Base-by-base conservation (phyloP, 345 rosid species). In the Crucihimalaya himalaica region DNA sequence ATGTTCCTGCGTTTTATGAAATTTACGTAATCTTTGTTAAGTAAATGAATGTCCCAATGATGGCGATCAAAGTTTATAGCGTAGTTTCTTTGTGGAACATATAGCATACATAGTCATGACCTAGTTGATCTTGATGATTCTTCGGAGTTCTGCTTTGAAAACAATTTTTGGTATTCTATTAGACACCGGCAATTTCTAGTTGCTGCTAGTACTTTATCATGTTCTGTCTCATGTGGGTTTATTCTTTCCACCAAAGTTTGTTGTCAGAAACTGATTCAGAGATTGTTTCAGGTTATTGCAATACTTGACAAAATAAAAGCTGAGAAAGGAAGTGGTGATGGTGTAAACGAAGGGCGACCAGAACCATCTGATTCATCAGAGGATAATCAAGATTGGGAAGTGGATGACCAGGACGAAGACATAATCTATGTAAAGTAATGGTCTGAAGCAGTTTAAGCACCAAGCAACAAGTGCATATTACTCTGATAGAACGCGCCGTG, bases 251-350 rank as follows among this genome's bases (percentile, higher is more conserved):
- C 20, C 50, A 62, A 62, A 21, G 39, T 31, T 19, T 21, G 2
- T 18, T 66, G 25, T 9, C 59, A 63, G 66, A 74, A 10, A 58
- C 68, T 77, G 32, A 77, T 40, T 7, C 48, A 27, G 45, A 57
- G 28, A 28, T 52, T 68, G 47, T 72, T 77, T 83, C 86, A 89
- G 96, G 97, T 83, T 5, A 80, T 94, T 57, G 95, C 91, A 6
- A 87, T 91, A 76, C 81, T 91, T 57, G 97, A 94, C 81, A 88
- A 37, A 69, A 71, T 94, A 67, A 91, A 91, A 86, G 86, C 84
- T 20, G 95, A 86, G 80, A 83, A 87, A 74, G 75, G 84, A 56
- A 70, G 11, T 8, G 45, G 47, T 59, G 68, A 63, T 21, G 68
- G 52, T 57, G 70, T 14, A 61, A 74, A 80, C 42, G 84, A 76